Percentiles rank a stretch among this genome's conserved stretches.
These are phyloP conservation scores for Camellia sinensis DNA, from an alignment of 148 eudicot species.

Conservation along the genomic window DNA sequence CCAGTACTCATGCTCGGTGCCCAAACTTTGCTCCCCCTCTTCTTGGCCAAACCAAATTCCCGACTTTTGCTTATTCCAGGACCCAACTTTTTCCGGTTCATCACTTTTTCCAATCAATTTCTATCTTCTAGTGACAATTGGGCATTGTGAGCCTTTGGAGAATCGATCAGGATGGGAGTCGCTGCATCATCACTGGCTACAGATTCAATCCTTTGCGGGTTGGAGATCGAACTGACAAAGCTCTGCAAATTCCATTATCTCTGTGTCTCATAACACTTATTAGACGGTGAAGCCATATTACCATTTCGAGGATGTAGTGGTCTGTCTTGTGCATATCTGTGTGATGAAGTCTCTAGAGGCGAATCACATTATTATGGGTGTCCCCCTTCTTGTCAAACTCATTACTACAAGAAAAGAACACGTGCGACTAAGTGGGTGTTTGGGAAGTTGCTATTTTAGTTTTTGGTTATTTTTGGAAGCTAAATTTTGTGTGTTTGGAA, in stretches of 20 bases:
- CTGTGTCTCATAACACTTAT: slow-evolving; percentile 51
- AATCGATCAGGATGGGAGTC: slow-evolving; percentile 21
- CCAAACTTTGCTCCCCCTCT: slow-evolving; percentile 35
- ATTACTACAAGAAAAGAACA: slow-evolving; percentile 26
- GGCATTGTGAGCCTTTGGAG: slow-evolving; percentile 20
- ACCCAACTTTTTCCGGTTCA: slow-evolving; percentile 38
- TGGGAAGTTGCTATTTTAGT: too few relatives aligned
- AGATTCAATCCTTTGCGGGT: slow-evolving; percentile 33
- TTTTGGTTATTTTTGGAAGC: too few relatives aligned
- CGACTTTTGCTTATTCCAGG: slow-evolving; percentile 84
- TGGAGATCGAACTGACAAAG: slow-evolving; percentile 43
- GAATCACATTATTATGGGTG: slow-evolving; percentile 36
- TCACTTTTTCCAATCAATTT: slow-evolving; percentile 48
- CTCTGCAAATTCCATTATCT: slow-evolving; percentile 42
- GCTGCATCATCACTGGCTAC: slow-evolving; percentile 12
- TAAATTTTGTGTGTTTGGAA: too few relatives aligned
- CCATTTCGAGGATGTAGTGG: slow-evolving; percentile 57
- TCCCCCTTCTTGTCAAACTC: slow-evolving; percentile 65
- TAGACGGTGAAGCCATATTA: slow-evolving; percentile 68
- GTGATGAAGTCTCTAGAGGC: slow-evolving; percentile 85
- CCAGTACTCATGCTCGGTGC: slow-evolving; percentile 64
- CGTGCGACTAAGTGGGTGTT: too few relatives aligned
- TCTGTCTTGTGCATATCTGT: slow-evolving; percentile 70
- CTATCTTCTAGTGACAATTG: slow-evolving; percentile 65
- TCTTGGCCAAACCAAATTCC: slow-evolving; percentile 44